These are phyloP conservation scores for Termitomyces sp. DNA, from an alignment of 768 basidiomycete genomes.

Conservation along the genomic window DNA sequence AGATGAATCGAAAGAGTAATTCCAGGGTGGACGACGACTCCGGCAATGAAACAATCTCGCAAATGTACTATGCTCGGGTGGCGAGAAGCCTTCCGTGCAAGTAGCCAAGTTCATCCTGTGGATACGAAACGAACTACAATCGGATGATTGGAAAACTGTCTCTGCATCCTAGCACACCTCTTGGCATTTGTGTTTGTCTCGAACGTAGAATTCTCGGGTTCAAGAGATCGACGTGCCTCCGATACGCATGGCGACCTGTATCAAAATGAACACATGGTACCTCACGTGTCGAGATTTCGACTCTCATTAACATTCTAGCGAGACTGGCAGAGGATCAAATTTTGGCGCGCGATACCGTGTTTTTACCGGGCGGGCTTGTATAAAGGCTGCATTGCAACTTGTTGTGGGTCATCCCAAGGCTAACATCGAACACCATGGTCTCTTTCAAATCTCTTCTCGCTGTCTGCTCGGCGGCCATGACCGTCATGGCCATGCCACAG, in stretches of 20 bases:
- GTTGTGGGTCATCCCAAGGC: neutral
- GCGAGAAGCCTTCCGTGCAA: constrained; percentile 2
- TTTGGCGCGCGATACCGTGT: neutral
- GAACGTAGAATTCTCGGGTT: neutral
- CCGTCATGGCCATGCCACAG: constrained; percentile 16
- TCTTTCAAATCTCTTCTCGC: constrained; percentile 11
- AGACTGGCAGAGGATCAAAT: neutral
- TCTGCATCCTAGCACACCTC: constrained; percentile 1
- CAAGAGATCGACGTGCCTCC: neutral
- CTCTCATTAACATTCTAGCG: neutral
- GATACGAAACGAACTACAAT: constrained; percentile 5
- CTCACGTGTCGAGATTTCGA: neutral
- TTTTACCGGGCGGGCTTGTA: neutral
- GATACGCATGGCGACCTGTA: neutral
- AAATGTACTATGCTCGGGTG: constrained; percentile 5
- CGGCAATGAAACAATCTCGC: constrained; percentile 10
- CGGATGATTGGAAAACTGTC: constrained; percentile 3
- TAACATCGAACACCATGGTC: constrained; percentile 2
- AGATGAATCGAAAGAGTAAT: constrained; percentile 14
- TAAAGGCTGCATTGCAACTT: neutral
- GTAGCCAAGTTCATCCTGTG: constrained; percentile 4
- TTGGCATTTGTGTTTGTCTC: neutral
- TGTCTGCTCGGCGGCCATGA: constrained; percentile 15
- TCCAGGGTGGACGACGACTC: constrained; percentile 10
- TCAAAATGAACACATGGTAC: neutral